Percentiles rank a stretch among this genome's conserved stretches.
phyloP scores from a whole-genome alignment of 345 rosid genomes.

The Melaleuca alternifolia region DNA sequence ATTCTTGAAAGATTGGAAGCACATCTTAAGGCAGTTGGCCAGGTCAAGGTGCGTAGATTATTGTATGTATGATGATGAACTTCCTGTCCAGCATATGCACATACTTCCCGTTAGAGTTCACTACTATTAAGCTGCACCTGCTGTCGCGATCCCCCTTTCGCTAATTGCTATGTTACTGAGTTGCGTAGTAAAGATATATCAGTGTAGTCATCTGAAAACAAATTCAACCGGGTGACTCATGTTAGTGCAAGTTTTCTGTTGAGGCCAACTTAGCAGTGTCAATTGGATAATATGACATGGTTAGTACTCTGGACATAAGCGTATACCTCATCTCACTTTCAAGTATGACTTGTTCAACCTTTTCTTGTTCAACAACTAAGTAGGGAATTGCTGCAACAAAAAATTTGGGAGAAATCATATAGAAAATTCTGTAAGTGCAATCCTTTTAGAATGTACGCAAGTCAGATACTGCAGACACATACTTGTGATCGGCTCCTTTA shows the following conservation, averaged over 20 bases:
- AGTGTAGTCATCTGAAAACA: neutral
- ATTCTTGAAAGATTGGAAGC: constrained; percentile 96
- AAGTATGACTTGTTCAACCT: neutral
- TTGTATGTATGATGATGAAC: neutral
- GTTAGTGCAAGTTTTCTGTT: neutral
- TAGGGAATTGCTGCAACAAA: neutral
- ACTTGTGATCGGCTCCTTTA: neutral
- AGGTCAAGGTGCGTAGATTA: constrained; percentile 40
- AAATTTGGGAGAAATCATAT: neutral
- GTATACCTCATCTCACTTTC: neutral
- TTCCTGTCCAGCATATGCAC: neutral
- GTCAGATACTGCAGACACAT: neutral
- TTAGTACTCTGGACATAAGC: neutral
- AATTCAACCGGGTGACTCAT: neutral
- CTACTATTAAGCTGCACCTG: neutral
- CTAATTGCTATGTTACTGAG: neutral
- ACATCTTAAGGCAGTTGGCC: constrained; percentile 78
- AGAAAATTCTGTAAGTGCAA: neutral
- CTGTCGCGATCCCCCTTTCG: neutral
- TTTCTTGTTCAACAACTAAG: neutral
- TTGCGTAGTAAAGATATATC: neutral
- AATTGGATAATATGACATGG: neutral
- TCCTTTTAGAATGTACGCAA: neutral
- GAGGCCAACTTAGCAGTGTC: neutral
- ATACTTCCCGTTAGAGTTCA: neutral